Evolutionary conservation across 2,329 filamentous ascomycete species (phyloP).

Genomic region (Simplicillium sp.): DNA sequence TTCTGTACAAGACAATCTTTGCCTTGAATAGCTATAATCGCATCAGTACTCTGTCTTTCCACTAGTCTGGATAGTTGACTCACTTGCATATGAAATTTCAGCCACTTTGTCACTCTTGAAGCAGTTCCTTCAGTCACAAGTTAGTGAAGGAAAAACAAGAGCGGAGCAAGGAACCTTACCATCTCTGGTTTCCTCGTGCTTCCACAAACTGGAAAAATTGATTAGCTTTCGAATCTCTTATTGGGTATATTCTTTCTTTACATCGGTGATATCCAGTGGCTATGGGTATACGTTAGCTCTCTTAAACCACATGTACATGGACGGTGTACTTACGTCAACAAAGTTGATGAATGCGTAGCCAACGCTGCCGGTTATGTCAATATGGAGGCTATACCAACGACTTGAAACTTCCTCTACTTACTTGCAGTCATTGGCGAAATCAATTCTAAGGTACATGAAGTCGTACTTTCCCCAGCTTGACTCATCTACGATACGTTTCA

Average conservation of each 20-base stretch:
- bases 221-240: neutral
- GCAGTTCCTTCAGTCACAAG: slow-evolving; percentile 49
- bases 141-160: neutral
- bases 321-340: slow-evolving; percentile 49
- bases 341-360: slow-evolving; percentile 99
- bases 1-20: slow-evolving; percentile 86
- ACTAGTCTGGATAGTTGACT: slow-evolving; percentile 20
- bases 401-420: slow-evolving; percentile 24
- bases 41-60: slow-evolving; percentile 13
- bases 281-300: slow-evolving; percentile 18
- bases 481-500: slow-evolving; percentile 72
- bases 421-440: slow-evolving; percentile 79
- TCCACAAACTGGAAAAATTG: slow-evolving; percentile 55
- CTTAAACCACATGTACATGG: neutral
- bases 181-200: slow-evolving; percentile 60
- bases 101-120: slow-evolving; percentile 79
- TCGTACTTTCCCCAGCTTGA: slow-evolving; percentile 78
- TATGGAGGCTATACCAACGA: no score
- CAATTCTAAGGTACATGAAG: slow-evolving; percentile 90
- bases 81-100: slow-evolving; percentile 92
- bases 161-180: slow-evolving; percentile 32
- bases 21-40: slow-evolving; percentile 68
- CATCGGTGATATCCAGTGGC: slow-evolving; percentile 65
- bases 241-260: slow-evolving; percentile 18
- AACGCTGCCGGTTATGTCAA: slow-evolving; percentile 46